Evolutionary conservation across 768 basidiomycete species (phyloP).

Genomic region (Cyclocybe cylindracea): DNA sequence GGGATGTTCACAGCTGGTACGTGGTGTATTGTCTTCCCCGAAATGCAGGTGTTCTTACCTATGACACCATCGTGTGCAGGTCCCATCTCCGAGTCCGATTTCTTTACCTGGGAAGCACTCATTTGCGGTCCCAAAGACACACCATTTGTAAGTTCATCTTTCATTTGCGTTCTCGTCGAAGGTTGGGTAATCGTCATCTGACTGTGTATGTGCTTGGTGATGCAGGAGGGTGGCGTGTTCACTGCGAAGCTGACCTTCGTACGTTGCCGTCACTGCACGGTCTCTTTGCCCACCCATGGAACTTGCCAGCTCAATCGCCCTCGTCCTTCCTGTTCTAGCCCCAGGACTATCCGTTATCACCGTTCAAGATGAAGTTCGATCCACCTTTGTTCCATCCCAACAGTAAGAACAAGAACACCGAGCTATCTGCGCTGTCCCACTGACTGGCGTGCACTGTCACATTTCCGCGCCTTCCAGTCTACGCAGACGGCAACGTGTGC

Average conservation of each 20-base stretch:
- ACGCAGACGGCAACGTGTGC: conserved; percentile 95
- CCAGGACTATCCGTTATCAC: conserved; percentile 92
- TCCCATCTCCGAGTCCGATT: conserved; percentile 88
- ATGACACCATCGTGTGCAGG: conserved; percentile 35
- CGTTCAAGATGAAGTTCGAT: conserved; percentile 99
- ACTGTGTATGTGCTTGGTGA: conserved; percentile 5
- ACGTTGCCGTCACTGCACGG: conserved; percentile 42
- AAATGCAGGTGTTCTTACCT: not conserved
- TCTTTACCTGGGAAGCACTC: conserved; percentile 96
- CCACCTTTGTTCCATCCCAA: conserved; percentile 98
- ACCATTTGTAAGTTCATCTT: conserved; percentile 68
- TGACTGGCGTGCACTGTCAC: not conserved
- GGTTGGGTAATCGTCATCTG: not conserved
- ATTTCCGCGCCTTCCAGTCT: conserved; percentile 59
- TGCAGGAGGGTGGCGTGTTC: conserved; percentile 92
- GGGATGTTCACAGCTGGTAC: conserved; percentile 94
- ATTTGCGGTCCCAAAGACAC: conserved; percentile 94
- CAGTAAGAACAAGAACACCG: conserved; percentile 51
- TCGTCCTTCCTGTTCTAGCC: conserved; percentile 49
- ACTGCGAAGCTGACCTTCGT: conserved; percentile 92
- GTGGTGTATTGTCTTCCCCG: conserved; percentile 5
- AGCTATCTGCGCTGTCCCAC: not conserved
- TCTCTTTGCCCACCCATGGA: conserved; percentile 15
- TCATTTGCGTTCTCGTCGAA: not conserved
- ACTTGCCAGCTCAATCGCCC: not conserved